These are phyloP conservation scores for Trifolium pratense DNA, from an alignment of 306 rosid genomes.

Conservation along the genomic window DNA sequence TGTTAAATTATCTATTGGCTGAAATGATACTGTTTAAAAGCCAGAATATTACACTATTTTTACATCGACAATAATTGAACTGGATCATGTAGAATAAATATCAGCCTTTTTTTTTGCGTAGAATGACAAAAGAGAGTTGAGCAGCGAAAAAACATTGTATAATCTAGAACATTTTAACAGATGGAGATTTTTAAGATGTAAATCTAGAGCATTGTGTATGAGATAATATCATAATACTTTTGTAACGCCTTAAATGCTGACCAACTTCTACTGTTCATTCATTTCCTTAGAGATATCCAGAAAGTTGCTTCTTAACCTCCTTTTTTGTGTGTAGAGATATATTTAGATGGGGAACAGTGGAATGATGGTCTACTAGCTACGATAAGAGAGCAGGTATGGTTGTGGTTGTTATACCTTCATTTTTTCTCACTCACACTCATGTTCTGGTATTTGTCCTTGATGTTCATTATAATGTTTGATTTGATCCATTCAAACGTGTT, in stretches of 20 bases:
- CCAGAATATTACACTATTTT: conserved; percentile 6
- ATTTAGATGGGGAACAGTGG: conserved; percentile 82
- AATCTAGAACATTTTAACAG: conserved; percentile 31
- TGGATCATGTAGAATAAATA: conserved; percentile 22
- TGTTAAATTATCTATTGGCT: conserved; percentile 16
- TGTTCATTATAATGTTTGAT: conserved; percentile 30
- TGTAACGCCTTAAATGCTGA: conserved; percentile 15
- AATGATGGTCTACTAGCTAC: conserved; percentile 95
- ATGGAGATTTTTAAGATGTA: conserved; percentile 23
- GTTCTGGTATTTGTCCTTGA: conserved; percentile 42
- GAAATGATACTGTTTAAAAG: conserved; percentile 14
- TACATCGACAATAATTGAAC: conserved; percentile 1
- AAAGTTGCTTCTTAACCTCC: conserved; percentile 9
- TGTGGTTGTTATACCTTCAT: conserved; percentile 17
- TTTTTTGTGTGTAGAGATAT: conserved; percentile 56
- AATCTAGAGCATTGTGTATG: conserved; percentile 30
- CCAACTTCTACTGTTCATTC: conserved; percentile 24
- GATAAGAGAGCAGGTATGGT: conserved; percentile 83
- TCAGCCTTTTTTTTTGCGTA: neutral
- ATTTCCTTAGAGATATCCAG: conserved; percentile 17
- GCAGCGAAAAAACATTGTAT: conserved; percentile 4
- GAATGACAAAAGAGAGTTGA: conserved; percentile 21
- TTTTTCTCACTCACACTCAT: conserved; percentile 40
- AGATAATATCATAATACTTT: conserved; percentile 25
- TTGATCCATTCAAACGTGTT: conserved; percentile 41